Base-by-base conservation (phyloP, 768 basidiomycete genomes). In the Filobasidium wieringae region DNA sequence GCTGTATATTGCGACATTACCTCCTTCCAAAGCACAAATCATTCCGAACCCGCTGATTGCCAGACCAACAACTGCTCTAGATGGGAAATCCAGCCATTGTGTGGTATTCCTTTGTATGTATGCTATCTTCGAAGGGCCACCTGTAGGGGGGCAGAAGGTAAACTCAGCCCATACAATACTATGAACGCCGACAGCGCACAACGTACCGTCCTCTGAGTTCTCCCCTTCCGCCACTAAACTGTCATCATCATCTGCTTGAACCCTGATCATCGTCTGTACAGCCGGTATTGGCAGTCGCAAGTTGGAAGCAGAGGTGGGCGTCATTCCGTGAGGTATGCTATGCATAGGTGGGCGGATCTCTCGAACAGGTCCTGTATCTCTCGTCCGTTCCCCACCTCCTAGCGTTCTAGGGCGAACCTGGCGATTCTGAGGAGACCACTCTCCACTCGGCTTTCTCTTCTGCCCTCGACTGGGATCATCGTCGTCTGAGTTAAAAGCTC, bases 41-140 rank as follows among this genome's bases (percentile, higher is more conserved):
- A 84, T 84, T 68, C 87, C 89, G 1, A 66, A 67, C 12, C 71
- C 67, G 0, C 88, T 84, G 0, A 83, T 83, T 4, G 82, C 82
- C 49, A 87, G 67, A 0, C 78, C 76, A 15, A 92, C 70, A n/a
- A 81, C 82, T 26, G 85, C 83, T 1, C 80, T 81, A 1, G 86
- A 82, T 7, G 93, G 66, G 73, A 87, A 97, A 72, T 96, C 92
- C 41, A 92, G 73, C 90, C 92, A 97, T 54, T 86, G 82, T 11
- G 82, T 85, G 58, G 84, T 60, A 24, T 64, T 66, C 53, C 80
- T 74, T 82, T 83, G 24, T 33, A 54, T 30, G 39, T 34, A 31
- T 0, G 24, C 31, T 6, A 31, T 55, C 30, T 34, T 14, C 22
- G 22, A 27, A 12, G 43, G 43, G 22, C 29, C 22, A 17, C 29